These are phyloP conservation scores for Crithidia expoeki DNA, from an alignment of 208 protist genomes.

Conservation along the genomic window DNA sequence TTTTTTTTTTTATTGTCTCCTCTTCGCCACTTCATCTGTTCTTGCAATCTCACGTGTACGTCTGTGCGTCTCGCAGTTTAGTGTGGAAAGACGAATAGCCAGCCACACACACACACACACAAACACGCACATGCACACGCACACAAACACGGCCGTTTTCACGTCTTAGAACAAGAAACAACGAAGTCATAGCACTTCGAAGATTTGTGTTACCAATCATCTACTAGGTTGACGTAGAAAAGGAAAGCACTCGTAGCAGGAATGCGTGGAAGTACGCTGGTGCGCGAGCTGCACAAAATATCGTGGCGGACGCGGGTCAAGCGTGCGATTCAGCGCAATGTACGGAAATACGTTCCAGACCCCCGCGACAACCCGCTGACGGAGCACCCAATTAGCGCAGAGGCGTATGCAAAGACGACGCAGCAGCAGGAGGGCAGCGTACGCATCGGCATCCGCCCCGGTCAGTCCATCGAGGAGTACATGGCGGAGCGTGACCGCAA, in stretches of 20 bases:
- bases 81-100: neutral
- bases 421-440: conserved; percentile 80
- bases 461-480: conserved; percentile 88
- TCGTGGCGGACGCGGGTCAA: conserved; percentile 64
- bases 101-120: neutral
- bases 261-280: conserved; percentile 14
- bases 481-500: conserved; percentile 81
- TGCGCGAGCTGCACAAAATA: conserved; percentile 25
- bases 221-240: no score
- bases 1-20: neutral
- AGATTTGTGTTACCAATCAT: no score
- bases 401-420: conserved; percentile 66
- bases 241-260: no score
- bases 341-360: conserved; percentile 81
- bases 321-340: conserved; percentile 55
- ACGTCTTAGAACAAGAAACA: no score
- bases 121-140: no score
- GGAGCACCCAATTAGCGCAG: conserved; percentile 70
- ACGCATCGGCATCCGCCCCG: conserved; percentile 79
- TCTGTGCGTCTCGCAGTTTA: neutral
- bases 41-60: neutral
- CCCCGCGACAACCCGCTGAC: conserved; percentile 83
- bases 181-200: no score
- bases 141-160: no score
- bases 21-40: neutral